Base-by-base conservation (phyloP, 768 basidiomycete genomes). In the Rhodosporidiobolus sp. region DNA sequence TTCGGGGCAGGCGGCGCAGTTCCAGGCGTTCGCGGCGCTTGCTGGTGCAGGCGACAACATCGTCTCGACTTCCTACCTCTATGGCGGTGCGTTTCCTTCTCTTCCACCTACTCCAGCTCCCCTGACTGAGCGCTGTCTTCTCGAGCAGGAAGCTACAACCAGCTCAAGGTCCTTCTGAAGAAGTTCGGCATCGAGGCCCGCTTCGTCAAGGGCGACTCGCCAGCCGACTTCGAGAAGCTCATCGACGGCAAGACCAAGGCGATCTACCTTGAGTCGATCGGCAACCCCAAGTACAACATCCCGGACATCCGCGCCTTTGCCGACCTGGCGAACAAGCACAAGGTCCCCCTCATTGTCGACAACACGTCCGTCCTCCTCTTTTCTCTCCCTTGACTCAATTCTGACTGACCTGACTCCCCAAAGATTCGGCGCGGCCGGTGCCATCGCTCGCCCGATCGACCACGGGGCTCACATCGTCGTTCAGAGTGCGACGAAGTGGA, bases 381-480 rank as follows among this genome's bases (percentile, higher is more conserved):
- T n/a, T n/a, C n/a, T n/a, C n/a, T n/a, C n/a, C n/a, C n/a, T n/a
- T n/a, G n/a, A n/a, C n/a, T n/a, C n/a, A n/a, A n/a, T n/a, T n/a
- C n/a, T n/a, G n/a, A n/a, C n/a, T n/a, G n/a, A n/a, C n/a, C n/a
- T n/a, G n/a, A n/a, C n/a, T n/a, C n/a, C n/a, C n/a, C n/a, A n/a
- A n/a, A n/a, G n/a, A n/a, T 10, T 67, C 56, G 57, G 56, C n/a
- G 56, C 57, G 6, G 57, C 10, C 2, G 56, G 65, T 11, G 55
- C 50, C 10, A 67, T 58, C 22, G 30, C 89, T 90, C 72, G 90
- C 88, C 55, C 87, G 88, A 81, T 89, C 88, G 76, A 88, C 86
- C 84, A 86, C 76, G 91, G 91, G 22, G 90, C 91, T 0, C 89
- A 92, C 74, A 89, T 92, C 69, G 83, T 91, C 69, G 88, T 90